Evolutionary conservation across 1,139 yeast species (phyloP).

Genomic region (Suhomyces ambrosiae): DNA sequence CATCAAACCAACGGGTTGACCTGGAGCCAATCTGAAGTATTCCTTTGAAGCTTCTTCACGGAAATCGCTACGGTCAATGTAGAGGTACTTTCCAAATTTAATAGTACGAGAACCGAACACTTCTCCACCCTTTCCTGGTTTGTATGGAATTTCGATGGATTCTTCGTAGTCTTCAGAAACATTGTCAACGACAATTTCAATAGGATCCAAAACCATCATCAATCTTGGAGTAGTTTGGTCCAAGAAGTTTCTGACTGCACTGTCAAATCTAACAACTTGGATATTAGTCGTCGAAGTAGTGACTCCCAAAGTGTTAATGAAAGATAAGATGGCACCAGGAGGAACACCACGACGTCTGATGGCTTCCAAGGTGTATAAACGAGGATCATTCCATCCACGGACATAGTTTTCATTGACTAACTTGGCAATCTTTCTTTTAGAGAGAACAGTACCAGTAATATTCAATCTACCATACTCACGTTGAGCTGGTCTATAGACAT

Average conservation of each 20-base stretch:
- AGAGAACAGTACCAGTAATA: conserved; percentile 89
- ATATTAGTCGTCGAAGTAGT: conserved; percentile 92
- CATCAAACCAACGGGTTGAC: conserved; percentile 94
- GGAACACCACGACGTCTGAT: conserved; percentile 97
- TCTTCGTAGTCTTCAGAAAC: conserved; percentile 74
- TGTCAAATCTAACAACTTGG: conserved; percentile 86
- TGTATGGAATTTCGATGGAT: conserved; percentile 78
- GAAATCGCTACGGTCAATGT: conserved; percentile 86
- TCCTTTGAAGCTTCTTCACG: conserved; percentile 57
- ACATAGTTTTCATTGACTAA: conserved; percentile 80
- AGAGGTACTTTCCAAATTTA: conserved; percentile 74
- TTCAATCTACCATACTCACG: conserved; percentile 97
- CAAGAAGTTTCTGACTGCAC: conserved; percentile 81
- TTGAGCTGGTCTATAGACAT: conserved; percentile 97
- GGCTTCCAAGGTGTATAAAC: conserved; percentile 92
- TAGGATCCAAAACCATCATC: conserved; percentile 89
- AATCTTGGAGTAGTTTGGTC: conserved; percentile 93
- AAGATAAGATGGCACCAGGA: conserved; percentile 95
- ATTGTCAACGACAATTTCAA: conserved; percentile 81
- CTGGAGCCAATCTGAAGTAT: conserved; percentile 91
- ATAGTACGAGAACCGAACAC: conserved; percentile 67
- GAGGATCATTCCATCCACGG: conserved; percentile 98
- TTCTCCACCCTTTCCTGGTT: conserved; percentile 66
- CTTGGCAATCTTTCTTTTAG: conserved; percentile 94
- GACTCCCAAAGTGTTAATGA: conserved; percentile 94